A percentile compares a stretch with the other conserved stretches of the same genome.
These are phyloP conservation scores for Lentinula guzmanii DNA, from an alignment of 768 basidiomycete genomes.

Conservation along the genomic window DNA sequence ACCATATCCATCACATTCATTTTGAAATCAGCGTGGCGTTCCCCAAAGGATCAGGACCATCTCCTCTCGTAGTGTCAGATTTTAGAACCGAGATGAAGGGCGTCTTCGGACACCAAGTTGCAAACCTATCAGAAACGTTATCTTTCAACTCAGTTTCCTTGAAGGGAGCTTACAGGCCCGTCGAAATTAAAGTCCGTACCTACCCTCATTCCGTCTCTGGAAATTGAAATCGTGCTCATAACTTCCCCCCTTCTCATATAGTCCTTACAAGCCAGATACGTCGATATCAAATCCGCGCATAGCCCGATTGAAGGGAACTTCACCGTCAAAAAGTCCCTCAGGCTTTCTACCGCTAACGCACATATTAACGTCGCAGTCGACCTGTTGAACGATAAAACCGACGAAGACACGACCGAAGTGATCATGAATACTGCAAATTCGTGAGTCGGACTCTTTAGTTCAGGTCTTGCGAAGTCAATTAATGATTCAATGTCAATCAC, in stretches of 20 bases:
- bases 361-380: constrained; percentile 21
- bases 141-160: constrained; percentile 20
- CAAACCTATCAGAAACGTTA: constrained; percentile 20
- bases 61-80: constrained; percentile 17
- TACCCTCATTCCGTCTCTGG: not conserved
- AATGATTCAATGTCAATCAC: not conserved
- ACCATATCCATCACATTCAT: constrained; percentile 12
- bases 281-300: constrained; percentile 22
- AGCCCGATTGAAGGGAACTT: constrained; percentile 30
- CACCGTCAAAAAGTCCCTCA: constrained; percentile 20
- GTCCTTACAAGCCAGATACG: constrained; percentile 22
- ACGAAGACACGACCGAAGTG: constrained; percentile 9
- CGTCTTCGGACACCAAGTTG: constrained; percentile 22
- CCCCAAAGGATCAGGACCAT: constrained; percentile 14
- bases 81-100: constrained; percentile 20
- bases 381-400: constrained; percentile 14
- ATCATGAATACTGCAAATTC: constrained; percentile 17
- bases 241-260: constrained; percentile 6
- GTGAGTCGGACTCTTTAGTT: constrained; percentile 8
- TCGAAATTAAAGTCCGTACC: constrained; percentile 22
- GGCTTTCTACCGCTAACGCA: constrained; percentile 27
- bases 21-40: constrained; percentile 24
- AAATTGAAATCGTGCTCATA: not conserved
- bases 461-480: not conserved
- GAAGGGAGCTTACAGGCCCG: constrained; percentile 16